Base-by-base conservation (phyloP, 768 basidiomycete species). In the Chlorophyllum brunneum region DNA sequence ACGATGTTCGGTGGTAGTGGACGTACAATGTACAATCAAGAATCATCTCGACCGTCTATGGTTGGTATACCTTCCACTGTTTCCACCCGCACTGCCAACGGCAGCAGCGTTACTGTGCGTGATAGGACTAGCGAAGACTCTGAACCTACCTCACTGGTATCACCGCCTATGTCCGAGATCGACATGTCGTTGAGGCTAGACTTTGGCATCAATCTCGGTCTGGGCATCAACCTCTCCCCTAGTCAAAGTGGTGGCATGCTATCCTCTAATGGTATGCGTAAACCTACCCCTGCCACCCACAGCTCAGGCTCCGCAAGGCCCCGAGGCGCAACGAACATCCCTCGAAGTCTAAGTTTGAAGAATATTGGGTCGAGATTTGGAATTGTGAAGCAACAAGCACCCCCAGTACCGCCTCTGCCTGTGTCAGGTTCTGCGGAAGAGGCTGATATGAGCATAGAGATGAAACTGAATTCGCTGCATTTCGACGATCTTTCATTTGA, bases 401-500 rank as follows among this genome's bases (percentile, higher is more conserved):
- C 51, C 13, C 44, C 43, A 16, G 27, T 46, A 16, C 51, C 51
- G 4, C 51, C 23, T 6, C 20, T 52, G 23, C 51, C 43, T 7
- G 36, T 29, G 2, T 30, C 38, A 33, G 48, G 50, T 44, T 34
- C 45, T 30, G 41, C 54, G 8, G 65, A 57, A 33, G 60, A 63
- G 31, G 65, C 60, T 29, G 77, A 84, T 45, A 55, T 67, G 56
- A 78, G 76, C 55, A 67, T 83, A 44, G 83, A 88, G 70, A 81
- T 86, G 83, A 71, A 68, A 31, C 78, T 88, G 11, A 83, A 86
- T 61, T 86, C 86, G 27, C 70, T 88, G 48, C 84, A 86, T 62
- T 88, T 88, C 62, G 86, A 88, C 57, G 72, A 78, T 1, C 58
- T 88, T 39, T 85, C 82, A 48, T 85, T 88, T 50, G 83, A 88